phyloP scores from a whole-genome alignment of 345 rosid species.

The Brassica incana region DNA sequence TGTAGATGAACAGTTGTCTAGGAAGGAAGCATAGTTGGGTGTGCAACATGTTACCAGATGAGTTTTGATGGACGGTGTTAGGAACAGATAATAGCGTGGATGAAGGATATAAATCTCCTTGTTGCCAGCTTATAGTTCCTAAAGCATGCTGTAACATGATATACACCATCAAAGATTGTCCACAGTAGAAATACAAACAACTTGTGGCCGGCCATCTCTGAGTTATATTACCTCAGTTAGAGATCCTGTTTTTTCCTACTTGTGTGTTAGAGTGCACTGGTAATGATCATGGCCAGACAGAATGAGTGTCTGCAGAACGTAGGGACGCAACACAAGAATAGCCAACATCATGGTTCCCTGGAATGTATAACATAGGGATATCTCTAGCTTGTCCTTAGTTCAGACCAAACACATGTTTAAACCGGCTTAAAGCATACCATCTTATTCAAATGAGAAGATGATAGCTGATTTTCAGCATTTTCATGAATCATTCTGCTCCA shows the following conservation, averaged over 20 bases:
- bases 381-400: conserved; percentile 37
- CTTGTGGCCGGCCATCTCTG: background rate
- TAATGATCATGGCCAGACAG: conserved; percentile 96
- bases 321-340: conserved; percentile 56
- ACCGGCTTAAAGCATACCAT: conserved; percentile 83
- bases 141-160: conserved; percentile 69
- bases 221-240: conserved; percentile 58
- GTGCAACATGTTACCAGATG: conserved; percentile 47
- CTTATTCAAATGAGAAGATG: conserved; percentile 14
- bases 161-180: conserved; percentile 22
- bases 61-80: conserved; percentile 36
- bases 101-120: conserved; percentile 88
- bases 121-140: conserved; percentile 98
- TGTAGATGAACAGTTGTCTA: conserved; percentile 66
- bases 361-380: conserved; percentile 53
- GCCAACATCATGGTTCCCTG: conserved; percentile 94
- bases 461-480: too few relatives aligned
- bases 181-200: background rate
- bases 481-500: too few relatives aligned
- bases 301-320: conserved; percentile 62
- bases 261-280: conserved; percentile 69
- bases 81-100: conserved; percentile 82
- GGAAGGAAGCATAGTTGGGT: conserved; percentile 86
- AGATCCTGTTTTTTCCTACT: conserved; percentile 44
- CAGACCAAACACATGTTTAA: conserved; percentile 70